These are phyloP conservation scores for Huiozyma naganishii DNA, from an alignment of 805 yeast genomes.

Conservation along the genomic window DNA sequence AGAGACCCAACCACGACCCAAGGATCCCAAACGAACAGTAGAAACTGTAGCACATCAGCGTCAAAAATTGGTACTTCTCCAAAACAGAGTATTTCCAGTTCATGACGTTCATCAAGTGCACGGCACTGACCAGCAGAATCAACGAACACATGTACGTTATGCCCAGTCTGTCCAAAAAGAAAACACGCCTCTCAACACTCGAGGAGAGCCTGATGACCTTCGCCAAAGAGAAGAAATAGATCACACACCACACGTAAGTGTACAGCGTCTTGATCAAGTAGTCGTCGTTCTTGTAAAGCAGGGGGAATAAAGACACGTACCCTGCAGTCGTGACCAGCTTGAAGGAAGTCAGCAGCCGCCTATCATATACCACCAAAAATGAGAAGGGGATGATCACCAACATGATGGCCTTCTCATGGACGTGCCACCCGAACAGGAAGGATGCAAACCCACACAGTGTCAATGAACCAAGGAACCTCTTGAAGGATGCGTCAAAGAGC, in stretches of 20 bases:
- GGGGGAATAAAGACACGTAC: constrained; percentile 79
- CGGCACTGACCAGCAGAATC: constrained; percentile 45
- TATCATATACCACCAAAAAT: constrained; percentile 60
- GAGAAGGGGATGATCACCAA: constrained; percentile 80
- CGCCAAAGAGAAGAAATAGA: constrained; percentile 60
- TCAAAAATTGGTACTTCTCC: constrained; percentile 57
- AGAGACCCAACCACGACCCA: constrained; percentile 77
- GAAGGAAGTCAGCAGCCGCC: constrained; percentile 61
- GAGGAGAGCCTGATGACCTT: constrained; percentile 45
- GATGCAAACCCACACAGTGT: constrained; percentile 87
- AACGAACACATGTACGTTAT: constrained; percentile 57
- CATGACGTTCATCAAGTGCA: constrained; percentile 43
- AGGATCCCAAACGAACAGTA: constrained; percentile 82
- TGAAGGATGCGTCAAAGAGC: constrained; percentile 59
- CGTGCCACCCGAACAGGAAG: constrained; percentile 96
- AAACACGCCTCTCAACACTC: constrained; percentile 36
- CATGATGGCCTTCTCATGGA: constrained; percentile 95
- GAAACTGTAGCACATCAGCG: constrained; percentile 72
- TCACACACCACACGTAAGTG: constrained; percentile 77
- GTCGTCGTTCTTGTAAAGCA: constrained; percentile 70
- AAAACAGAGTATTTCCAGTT: constrained; percentile 43
- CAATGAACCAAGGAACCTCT: constrained; percentile 71
- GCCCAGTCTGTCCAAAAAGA: constrained; percentile 62
- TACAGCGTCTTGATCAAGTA: constrained; percentile 65
- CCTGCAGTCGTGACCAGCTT: constrained; percentile 69